Conservation (phyloP, 208 protist genomes). For the Crithidia bombi region DNA sequence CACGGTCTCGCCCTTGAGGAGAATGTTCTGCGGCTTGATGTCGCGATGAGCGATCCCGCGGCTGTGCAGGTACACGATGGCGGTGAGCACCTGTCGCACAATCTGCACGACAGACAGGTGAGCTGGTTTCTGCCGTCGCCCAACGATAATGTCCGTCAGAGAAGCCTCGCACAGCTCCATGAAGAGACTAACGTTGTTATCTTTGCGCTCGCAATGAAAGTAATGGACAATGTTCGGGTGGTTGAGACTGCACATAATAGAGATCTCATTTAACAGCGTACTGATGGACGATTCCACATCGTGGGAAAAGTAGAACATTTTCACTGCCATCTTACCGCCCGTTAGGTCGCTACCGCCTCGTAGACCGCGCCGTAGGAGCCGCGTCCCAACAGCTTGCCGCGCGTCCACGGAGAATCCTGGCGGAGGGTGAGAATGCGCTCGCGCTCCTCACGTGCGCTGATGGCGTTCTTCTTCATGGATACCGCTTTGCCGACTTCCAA, state of each 20-base stretch:
- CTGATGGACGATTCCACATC: slow-evolving; percentile 78
- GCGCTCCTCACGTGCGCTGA: slow-evolving; percentile 76
- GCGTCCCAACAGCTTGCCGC: slow-evolving; percentile 86
- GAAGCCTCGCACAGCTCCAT: slow-evolving; percentile 93
- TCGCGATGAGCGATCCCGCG: slow-evolving; percentile 98
- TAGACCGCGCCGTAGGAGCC: slow-evolving; percentile 90
- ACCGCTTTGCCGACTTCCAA: slow-evolving; percentile 82
- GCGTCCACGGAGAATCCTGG: slow-evolving; percentile 92
- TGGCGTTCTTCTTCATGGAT: slow-evolving; percentile 83
- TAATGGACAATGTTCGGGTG: slow-evolving; percentile 94
- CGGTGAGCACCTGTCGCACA: slow-evolving; percentile 95
- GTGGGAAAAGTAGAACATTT: slow-evolving; percentile 90
- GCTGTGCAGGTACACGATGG: slow-evolving; percentile 96
- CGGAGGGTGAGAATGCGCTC: slow-evolving; percentile 89
- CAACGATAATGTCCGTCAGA: slow-evolving; percentile 79
- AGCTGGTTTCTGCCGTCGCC: slow-evolving; percentile 51
- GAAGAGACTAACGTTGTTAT: slow-evolving; percentile 89
- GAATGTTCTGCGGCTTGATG: slow-evolving; percentile 98
- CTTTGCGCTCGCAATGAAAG: slow-evolving; percentile 90
- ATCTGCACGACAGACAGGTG: slow-evolving; percentile 77
- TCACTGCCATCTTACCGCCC: slow-evolving; percentile 93
- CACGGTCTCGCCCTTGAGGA: slow-evolving; percentile 86
- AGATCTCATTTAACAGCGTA: slow-evolving; percentile 87
- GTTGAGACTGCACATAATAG: slow-evolving; percentile 92
- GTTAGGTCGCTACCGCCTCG: slow-evolving; percentile 92